These are phyloP conservation scores for Cutaneotrichosporon cutaneum DNA, from an alignment of 1,284 basidiomycete species.

Conservation along the genomic window DNA sequence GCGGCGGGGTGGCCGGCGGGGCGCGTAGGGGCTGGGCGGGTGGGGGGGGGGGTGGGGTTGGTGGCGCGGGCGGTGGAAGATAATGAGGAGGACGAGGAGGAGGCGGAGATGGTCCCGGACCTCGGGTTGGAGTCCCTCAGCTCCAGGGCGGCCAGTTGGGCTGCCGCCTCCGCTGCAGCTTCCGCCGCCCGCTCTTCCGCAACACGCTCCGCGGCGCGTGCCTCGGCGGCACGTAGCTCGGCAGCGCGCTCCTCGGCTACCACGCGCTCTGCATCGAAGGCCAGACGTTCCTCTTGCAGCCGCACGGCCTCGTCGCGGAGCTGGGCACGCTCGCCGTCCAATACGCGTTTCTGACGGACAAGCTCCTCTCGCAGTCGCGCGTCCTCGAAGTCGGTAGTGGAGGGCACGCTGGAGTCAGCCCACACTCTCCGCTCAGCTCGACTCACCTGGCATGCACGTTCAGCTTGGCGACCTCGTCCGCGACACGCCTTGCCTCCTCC, in stretches of 20 bases:
- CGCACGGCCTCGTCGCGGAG: conserved; percentile 65
- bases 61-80: not conserved
- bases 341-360: conserved; percentile 43
- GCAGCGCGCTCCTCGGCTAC: conserved; percentile 55
- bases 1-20: not conserved
- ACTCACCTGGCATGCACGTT: conserved; percentile 34
- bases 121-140: not conserved
- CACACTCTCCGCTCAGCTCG: too few relatives aligned
- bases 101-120: not conserved
- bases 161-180: conserved; percentile 33
- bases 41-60: conserved; percentile 2
- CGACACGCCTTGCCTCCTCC: conserved; percentile 40
- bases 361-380: conserved; percentile 29
- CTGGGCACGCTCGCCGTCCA: conserved; percentile 66
- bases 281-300: conserved; percentile 62
- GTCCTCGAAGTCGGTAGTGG: conserved; percentile 28
- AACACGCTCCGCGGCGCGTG: conserved; percentile 28
- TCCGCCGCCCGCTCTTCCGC: conserved; percentile 15
- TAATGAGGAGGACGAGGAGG: not conserved
- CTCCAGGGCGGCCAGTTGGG: not conserved
- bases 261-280: conserved; percentile 60
- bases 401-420: conserved; percentile 15
- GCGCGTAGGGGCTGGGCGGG: conserved; percentile 3
- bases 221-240: conserved; percentile 71
- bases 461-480: conserved; percentile 39